Evolutionary conservation across 1,139 yeast genomes (phyloP).

Genomic region (Taphrina flavorubra): DNA sequence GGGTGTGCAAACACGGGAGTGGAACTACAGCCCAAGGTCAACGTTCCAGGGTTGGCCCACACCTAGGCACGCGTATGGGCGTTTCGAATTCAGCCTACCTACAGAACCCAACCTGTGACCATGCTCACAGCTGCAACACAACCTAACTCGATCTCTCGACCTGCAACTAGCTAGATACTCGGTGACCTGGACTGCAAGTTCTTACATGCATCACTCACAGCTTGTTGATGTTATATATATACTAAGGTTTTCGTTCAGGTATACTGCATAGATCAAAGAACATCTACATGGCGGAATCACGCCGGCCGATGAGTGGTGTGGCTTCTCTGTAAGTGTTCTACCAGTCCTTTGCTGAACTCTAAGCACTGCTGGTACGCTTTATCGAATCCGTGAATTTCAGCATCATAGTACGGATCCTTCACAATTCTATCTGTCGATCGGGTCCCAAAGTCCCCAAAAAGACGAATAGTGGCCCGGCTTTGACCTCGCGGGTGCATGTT

Average conservation of each 20-base stretch:
- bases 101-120: no score
- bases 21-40: neutral
- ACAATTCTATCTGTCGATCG: conserved; percentile 7
- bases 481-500: conserved; percentile 15
- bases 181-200: no score
- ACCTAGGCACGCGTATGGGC: neutral
- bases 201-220: no score
- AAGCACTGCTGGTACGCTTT: conserved; percentile 30
- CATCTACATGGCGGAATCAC: no score
- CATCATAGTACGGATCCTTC: conserved; percentile 43
- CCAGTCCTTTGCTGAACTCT: conserved; percentile 18
- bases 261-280: no score
- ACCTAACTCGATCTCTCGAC: no score
- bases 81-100: no score
- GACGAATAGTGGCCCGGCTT: conserved; percentile 11
- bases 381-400: conserved; percentile 26
- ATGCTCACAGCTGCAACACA: no score
- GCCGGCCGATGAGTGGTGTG: no score
- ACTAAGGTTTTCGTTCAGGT: no score
- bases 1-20: conserved; percentile 5
- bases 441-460: conserved; percentile 41
- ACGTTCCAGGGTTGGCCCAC: neutral
- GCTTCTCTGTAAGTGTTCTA: neutral
- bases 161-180: no score
- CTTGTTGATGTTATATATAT: no score